Evolutionary conservation across 768 basidiomycete species (phyloP).

Genomic region (Inosperma sp.): DNA sequence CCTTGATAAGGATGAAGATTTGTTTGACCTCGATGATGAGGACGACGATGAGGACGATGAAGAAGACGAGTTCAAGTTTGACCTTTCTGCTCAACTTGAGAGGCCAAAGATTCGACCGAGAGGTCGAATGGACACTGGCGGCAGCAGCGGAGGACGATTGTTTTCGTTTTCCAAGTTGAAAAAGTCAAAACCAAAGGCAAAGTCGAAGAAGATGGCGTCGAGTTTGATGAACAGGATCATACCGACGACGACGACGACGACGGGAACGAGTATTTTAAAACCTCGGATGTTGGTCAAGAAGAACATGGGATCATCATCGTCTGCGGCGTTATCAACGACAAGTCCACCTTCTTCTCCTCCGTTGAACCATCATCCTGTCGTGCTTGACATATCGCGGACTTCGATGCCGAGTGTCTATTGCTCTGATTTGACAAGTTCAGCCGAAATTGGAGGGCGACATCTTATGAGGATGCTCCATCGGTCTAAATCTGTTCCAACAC

Average conservation of each 20-base stretch:
- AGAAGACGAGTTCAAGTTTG: constrained; percentile 25
- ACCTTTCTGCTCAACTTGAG: constrained; percentile 23
- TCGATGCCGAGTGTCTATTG: constrained; percentile 4
- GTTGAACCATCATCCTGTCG: neutral
- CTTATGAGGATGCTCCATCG: constrained; percentile 7
- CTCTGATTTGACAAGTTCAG: constrained; percentile 12
- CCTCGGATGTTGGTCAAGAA: too few species aligned
- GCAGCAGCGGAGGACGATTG: too few species aligned
- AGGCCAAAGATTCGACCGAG: constrained; percentile 28
- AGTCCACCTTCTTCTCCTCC: neutral
- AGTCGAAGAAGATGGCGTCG: too few species aligned
- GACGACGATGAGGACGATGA: constrained; percentile 25
- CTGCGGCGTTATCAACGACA: constrained; percentile 12
- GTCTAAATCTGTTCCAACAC: constrained; percentile 13
- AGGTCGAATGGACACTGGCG: constrained; percentile 35
- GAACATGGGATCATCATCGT: too few species aligned
- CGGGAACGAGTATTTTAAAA: neutral
- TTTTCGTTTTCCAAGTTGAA: too few species aligned
- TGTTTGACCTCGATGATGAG: constrained; percentile 24
- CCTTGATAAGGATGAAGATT: constrained; percentile 5
- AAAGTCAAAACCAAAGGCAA: too few species aligned
- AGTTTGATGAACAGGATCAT: neutral
- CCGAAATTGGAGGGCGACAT: constrained; percentile 10
- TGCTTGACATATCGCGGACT: neutral
- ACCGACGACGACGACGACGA: neutral